phyloP scores from a whole-genome alignment of 345 rosid species.

The Arabidopsis thaliana region TAIR10.1 NC_003074.8:19795501-19796000 shows the following conservation, averaged over 20 bases:
- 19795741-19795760: not conserved
- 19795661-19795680: not conserved
- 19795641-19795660: not conserved
- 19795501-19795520: conserved; percentile 6
- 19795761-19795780: not conserved
- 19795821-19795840: not conserved
- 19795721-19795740: not conserved
- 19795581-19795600: conserved; percentile 6
- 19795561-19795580: conserved; percentile 9
- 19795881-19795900: not conserved
- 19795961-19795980: conserved; percentile 10
- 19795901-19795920: not conserved
- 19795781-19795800: not conserved
- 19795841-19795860: conserved; percentile 1
- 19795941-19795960: conserved; percentile 23
- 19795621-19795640: not conserved
- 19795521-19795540: not conserved
- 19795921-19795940: not conserved
- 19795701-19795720: not conserved
- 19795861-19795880: conserved; percentile 9
- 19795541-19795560: conserved; percentile 1
- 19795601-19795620: not conserved
- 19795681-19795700: not conserved
- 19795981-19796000: conserved; percentile 12
- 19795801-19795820: not conserved